phyloP scores from a whole-genome alignment of 371 early-diverging fungal genomes.

The Mucor mucedo region DNA sequence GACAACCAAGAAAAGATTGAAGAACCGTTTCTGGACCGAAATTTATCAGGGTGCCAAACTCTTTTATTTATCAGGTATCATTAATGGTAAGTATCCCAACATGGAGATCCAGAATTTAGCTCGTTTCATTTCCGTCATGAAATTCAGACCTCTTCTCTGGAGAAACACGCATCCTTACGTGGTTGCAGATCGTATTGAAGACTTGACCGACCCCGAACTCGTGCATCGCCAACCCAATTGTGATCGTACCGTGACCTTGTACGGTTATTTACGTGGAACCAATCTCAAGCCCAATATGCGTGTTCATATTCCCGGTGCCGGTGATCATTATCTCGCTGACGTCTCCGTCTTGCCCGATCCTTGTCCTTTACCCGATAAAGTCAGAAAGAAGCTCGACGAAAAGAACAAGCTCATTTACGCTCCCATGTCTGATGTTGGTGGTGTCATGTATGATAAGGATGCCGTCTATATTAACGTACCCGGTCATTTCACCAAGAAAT shows the following conservation, averaged over 20 bases:
- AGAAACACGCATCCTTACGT: slow-evolving; percentile 95
- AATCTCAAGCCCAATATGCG: slow-evolving; percentile 82
- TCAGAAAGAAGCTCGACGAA: slow-evolving; percentile 85
- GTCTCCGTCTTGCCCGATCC: slow-evolving; percentile 88
- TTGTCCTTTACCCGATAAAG: slow-evolving; percentile 93
- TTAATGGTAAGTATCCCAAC: slow-evolving; percentile 92
- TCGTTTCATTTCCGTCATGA: slow-evolving; percentile 97
- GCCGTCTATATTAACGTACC: slow-evolving; percentile 97
- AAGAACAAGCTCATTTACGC: slow-evolving; percentile 96
- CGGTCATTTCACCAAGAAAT: slow-evolving; percentile 78
- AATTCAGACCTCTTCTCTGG: slow-evolving; percentile 97
- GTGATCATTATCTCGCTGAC: slow-evolving; percentile 82
- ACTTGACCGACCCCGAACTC: slow-evolving; percentile 91
- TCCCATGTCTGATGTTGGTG: slow-evolving; percentile 98
- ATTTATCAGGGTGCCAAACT: slow-evolving; percentile 98
- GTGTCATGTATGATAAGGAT: slow-evolving; percentile 98
- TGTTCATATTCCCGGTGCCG: slow-evolving; percentile 96
- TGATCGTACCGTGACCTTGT: slow-evolving; percentile 91
- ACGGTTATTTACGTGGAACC: slow-evolving; percentile 95
- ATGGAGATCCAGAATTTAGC: slow-evolving; percentile 92
- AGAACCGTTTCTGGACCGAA: slow-evolving; percentile 99
- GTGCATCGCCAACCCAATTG: slow-evolving; percentile 81
- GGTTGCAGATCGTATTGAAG: slow-evolving; percentile 95
- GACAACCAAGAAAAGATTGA: slow-evolving; percentile 91
- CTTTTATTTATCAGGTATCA: slow-evolving; percentile 94